A percentile compares a stretch with the other conserved stretches of the same genome.
phyloP scores from a whole-genome alignment of 2,329 filamentous ascomycete species.

The Apiospora pterosperma region DNA sequence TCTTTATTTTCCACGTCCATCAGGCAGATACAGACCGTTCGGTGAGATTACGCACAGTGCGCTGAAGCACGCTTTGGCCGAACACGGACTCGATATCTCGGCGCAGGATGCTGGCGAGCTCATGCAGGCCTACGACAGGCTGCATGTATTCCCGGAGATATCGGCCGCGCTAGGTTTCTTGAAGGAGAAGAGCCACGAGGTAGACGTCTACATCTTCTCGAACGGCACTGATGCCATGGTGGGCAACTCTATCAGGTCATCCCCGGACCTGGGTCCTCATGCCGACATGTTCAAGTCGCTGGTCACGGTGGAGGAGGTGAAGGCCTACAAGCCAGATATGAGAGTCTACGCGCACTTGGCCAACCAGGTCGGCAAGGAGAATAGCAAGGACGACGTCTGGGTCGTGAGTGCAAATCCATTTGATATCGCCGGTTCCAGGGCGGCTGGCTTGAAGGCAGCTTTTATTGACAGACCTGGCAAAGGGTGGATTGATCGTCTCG shows the following conservation, averaged over 20 bases:
- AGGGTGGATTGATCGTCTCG: constrained; percentile 64
- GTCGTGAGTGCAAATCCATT: constrained; percentile 72
- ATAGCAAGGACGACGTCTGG: constrained; percentile 51
- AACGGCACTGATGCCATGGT: constrained; percentile 68
- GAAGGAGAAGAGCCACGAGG: constrained; percentile 24
- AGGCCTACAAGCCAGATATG: constrained; percentile 63
- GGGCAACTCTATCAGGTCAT: constrained; percentile 53
- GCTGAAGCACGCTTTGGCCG: constrained; percentile 61
- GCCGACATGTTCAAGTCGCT: constrained; percentile 47
- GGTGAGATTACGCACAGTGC: constrained; percentile 58
- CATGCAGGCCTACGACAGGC: constrained; percentile 62
- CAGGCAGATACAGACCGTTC: constrained; percentile 62
- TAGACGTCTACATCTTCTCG: constrained; percentile 63
- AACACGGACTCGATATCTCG: constrained; percentile 45
- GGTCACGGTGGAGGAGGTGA: constrained; percentile 58
- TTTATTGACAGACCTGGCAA: constrained; percentile 63
- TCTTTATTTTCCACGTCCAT: background rate
- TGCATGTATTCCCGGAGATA: constrained; percentile 65
- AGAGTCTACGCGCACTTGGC: constrained; percentile 60
- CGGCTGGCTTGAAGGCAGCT: constrained; percentile 57
- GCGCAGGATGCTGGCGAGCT: constrained; percentile 43
- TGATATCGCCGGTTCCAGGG: constrained; percentile 63
- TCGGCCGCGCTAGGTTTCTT: constrained; percentile 47
- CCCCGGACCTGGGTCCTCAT: constrained; percentile 50
- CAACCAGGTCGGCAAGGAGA: constrained; percentile 42